These are phyloP conservation scores for Ailanthus altissimus DNA, from an alignment of 345 rosid species.

Conservation along the genomic window DNA sequence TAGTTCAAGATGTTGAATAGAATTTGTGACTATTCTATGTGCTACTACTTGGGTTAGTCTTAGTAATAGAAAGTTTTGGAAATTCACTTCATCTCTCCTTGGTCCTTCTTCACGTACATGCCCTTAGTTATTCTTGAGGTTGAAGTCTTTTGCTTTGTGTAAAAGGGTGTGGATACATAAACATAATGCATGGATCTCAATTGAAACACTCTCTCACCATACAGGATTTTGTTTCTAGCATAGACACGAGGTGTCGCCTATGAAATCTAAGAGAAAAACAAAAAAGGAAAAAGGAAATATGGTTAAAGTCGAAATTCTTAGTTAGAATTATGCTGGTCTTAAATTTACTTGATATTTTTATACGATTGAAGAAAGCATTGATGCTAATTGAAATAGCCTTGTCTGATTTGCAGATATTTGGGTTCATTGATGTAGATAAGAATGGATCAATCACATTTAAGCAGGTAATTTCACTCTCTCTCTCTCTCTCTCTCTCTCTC, in stretches of 20 bases:
- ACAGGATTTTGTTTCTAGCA: not conserved
- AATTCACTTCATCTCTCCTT: not conserved
- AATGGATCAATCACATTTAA: slow-evolving; percentile 76
- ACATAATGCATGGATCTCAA: not conserved
- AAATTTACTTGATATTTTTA: not conserved
- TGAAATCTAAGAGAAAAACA: not conserved
- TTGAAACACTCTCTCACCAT: not conserved
- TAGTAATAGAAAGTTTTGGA: not conserved
- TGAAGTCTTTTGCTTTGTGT: not conserved
- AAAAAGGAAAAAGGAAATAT: not conserved
- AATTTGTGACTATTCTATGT: not conserved
- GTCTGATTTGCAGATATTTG: slow-evolving; percentile 60
- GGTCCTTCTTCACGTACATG: not conserved
- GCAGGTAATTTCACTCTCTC: too few relatives aligned
- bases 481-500: not conserved
- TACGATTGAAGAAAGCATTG: not conserved
- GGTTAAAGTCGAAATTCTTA: not conserved
- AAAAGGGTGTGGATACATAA: not conserved
- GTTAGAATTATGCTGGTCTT: not conserved
- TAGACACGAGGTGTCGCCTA: not conserved
- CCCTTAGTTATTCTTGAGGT: not conserved
- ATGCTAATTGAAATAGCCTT: not conserved
- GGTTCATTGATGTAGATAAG: slow-evolving; percentile 80
- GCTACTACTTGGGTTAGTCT: not conserved
- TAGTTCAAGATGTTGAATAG: not conserved